Evolutionary conservation across 106 monocot genomes (phyloP).

Genomic region (Dendrobium officinale): DNA sequence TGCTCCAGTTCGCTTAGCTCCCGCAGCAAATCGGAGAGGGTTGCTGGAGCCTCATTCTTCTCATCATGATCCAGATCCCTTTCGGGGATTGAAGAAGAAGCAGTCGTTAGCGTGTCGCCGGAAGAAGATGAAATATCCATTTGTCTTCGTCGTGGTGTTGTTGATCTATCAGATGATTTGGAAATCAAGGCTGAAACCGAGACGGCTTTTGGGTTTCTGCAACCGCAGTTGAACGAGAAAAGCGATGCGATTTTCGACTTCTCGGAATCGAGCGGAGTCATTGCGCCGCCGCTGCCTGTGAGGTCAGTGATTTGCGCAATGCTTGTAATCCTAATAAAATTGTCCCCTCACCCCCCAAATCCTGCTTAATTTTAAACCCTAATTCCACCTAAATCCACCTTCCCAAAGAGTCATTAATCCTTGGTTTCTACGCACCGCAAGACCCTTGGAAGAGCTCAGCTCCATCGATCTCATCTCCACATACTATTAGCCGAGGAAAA

Average conservation of each 20-base stretch:
- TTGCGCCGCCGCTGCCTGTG: neutral
- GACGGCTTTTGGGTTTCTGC: slow-evolving; percentile 40
- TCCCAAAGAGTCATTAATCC: too few species aligned
- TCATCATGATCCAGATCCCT: slow-evolving; percentile 3
- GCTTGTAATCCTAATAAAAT: too few species aligned
- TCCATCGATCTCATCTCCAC: too few species aligned
- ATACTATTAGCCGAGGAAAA: too few species aligned
- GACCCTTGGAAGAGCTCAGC: too few species aligned
- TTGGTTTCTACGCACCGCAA: too few species aligned
- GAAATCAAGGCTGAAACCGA: slow-evolving; percentile 19
- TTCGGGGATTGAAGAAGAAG: slow-evolving; percentile 13
- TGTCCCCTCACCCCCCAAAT: too few species aligned
- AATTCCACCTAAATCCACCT: too few species aligned
- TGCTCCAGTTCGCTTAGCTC: slow-evolving; percentile 58
- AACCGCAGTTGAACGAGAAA: slow-evolving; percentile 40
- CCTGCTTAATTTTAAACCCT: too few species aligned
- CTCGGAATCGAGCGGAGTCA: neutral
- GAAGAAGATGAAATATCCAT: slow-evolving; percentile 5
- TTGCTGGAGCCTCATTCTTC: slow-evolving; percentile 4
- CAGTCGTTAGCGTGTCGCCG: slow-evolving; percentile 16
- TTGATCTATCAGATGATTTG: slow-evolving; percentile 10
- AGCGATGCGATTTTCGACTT: slow-evolving; percentile 19
- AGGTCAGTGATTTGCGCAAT: too few species aligned
- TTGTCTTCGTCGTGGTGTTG: neutral
- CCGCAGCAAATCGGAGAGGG: slow-evolving; percentile 55